These are phyloP conservation scores for Gaertneriomyces semiglobifer DNA, from an alignment of 192 early-diverging fungal genomes.

Conservation along the genomic window DNA sequence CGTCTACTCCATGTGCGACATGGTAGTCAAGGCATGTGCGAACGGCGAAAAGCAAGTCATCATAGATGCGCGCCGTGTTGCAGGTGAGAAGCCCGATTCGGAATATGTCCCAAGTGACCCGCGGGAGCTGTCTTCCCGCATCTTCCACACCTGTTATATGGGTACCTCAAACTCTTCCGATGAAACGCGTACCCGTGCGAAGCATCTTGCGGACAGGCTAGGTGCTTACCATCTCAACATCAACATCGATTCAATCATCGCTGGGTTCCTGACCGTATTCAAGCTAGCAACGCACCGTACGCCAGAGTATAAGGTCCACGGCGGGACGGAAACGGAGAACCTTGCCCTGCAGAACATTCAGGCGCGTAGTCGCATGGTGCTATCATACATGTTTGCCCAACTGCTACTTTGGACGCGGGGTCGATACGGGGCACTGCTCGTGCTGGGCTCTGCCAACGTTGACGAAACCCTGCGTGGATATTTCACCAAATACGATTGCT, in stretches of 20 bases:
- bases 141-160: constrained; percentile 97
- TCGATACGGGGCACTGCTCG: constrained; percentile 68
- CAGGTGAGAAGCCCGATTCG: constrained; percentile 50
- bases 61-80: constrained; percentile 61
- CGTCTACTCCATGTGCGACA: constrained; percentile 86
- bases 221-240: constrained; percentile 88
- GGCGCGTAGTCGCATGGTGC: constrained; percentile 91
- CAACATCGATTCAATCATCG: constrained; percentile 80
- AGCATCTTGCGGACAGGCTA: constrained; percentile 71
- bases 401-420: constrained; percentile 87
- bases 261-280: constrained; percentile 75
- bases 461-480: constrained; percentile 97
- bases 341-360: constrained; percentile 96
- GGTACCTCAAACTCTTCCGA: constrained; percentile 84
- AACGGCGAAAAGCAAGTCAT: constrained; percentile 69
- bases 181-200: constrained; percentile 82
- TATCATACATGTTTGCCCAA: constrained; percentile 93
- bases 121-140: constrained; percentile 73
- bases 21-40: constrained; percentile 67
- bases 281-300: constrained; percentile 65
- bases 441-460: constrained; percentile 94
- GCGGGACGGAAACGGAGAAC: constrained; percentile 83
- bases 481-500: constrained; percentile 98
- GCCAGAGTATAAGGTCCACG: constrained; percentile 78
- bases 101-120: constrained; percentile 74